Conservation (phyloP, 73 alveolate genomes). For the Paramecium sexaurelia region DNA sequence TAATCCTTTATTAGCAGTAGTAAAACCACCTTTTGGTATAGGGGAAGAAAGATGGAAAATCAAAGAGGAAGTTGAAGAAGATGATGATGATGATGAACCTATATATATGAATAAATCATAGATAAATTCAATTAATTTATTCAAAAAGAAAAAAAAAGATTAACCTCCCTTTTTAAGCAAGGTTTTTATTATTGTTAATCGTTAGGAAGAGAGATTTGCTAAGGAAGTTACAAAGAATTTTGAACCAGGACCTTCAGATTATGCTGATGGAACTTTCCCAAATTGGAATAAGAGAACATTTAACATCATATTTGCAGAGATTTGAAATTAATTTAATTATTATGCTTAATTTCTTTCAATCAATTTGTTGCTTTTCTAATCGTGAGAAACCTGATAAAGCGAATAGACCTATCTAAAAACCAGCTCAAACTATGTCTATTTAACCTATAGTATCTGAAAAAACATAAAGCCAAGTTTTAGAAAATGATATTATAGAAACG, state of each 20-base stretch:
- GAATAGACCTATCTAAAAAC: not conserved
- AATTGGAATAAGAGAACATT: slow-evolving; percentile 55
- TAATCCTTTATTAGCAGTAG: slow-evolving; percentile 51
- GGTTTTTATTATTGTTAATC: not conserved
- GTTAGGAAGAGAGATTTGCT: slow-evolving; percentile 41
- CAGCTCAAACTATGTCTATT: not conserved
- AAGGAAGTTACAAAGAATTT: not conserved
- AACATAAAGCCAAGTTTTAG: not conserved
- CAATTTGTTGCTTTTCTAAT: slow-evolving; percentile 20
- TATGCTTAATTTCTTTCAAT: slow-evolving; percentile 10
- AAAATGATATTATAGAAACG: slow-evolving; percentile 26
- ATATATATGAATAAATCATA: slow-evolving; percentile 1
- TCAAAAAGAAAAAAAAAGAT: slow-evolving; percentile 43
- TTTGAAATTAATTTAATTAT: not conserved
- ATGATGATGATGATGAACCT: slow-evolving; percentile 59
- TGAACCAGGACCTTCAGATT: not conserved
- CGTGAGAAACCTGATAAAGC: slow-evolving; percentile 15
- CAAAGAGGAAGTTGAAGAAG: not conserved
- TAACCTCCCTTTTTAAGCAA: slow-evolving; percentile 40
- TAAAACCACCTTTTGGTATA: slow-evolving; percentile 45
- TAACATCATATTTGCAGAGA: slow-evolving; percentile 55
- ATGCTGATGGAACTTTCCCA: not conserved
- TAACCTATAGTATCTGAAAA: not conserved
- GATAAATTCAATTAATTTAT: not conserved
- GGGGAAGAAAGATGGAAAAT: slow-evolving; percentile 48